Evolutionary conservation across 768 basidiomycete species (phyloP).

Genomic region (Calocybe indica): DNA sequence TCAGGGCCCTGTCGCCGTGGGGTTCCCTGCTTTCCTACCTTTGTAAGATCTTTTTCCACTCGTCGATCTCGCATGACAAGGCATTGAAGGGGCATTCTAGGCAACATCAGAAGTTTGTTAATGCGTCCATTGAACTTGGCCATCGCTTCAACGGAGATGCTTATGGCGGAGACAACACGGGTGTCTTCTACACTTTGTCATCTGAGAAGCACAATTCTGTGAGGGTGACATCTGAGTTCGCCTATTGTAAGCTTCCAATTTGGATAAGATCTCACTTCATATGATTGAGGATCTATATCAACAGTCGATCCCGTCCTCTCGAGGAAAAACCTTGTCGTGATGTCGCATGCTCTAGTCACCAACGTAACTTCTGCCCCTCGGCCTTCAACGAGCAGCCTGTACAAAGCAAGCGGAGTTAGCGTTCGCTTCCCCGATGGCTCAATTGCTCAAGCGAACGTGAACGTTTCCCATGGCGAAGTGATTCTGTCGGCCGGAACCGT

Average conservation of each 20-base stretch:
- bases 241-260: slow-evolving; percentile 16
- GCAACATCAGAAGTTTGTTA: slow-evolving; percentile 22
- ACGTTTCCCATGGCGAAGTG: slow-evolving; percentile 16
- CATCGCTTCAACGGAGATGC: slow-evolving; percentile 23
- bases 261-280: background rate
- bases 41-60: slow-evolving; percentile 11
- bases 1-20: slow-evolving; percentile 20
- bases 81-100: slow-evolving; percentile 5
- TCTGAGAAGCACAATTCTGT: slow-evolving; percentile 15
- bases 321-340: slow-evolving; percentile 16
- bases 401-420: slow-evolving; percentile 16
- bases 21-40: slow-evolving; percentile 23
- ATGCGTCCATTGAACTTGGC: slow-evolving; percentile 24
- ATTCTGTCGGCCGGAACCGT: slow-evolving; percentile 23
- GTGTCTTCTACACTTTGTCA: slow-evolving; percentile 20
- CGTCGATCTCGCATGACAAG: background rate
- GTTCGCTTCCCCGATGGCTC: slow-evolving; percentile 21
- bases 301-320: slow-evolving; percentile 21
- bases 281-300: background rate
- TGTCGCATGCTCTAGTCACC: slow-evolving; percentile 18
- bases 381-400: background rate
- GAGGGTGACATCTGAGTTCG: slow-evolving; percentile 25
- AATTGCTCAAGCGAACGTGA: slow-evolving; percentile 9
- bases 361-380: slow-evolving; percentile 4
- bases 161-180: slow-evolving; percentile 21